These are phyloP conservation scores for Russula foetens DNA, from an alignment of 768 basidiomycete species.

Conservation along the genomic window DNA sequence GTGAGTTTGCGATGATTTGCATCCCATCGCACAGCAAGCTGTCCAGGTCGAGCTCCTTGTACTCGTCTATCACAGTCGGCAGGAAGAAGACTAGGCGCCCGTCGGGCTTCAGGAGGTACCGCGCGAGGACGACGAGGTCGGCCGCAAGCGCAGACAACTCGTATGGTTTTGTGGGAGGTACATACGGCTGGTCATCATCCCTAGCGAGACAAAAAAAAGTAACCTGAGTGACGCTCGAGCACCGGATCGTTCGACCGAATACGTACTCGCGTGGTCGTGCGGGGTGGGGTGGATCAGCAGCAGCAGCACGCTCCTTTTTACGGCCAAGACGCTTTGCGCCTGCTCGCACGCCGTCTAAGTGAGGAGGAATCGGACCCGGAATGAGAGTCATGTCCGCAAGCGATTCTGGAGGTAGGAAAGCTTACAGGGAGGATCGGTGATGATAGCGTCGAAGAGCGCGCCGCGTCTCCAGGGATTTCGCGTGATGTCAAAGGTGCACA, in stretches of 20 bases:
- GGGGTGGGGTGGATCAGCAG: constrained; percentile 24
- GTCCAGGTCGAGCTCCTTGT: constrained; percentile 79
- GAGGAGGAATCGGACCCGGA: background rate
- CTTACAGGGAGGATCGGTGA: constrained; percentile 93
- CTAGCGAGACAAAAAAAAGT: constrained; percentile 23
- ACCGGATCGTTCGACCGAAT: background rate
- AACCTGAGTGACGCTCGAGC: background rate
- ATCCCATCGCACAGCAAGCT: constrained; percentile 78
- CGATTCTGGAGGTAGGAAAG: background rate
- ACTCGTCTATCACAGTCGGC: constrained; percentile 87
- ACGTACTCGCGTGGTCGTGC: constrained; percentile 32
- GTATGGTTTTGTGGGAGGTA: constrained; percentile 89
- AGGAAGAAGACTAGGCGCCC: constrained; percentile 95
- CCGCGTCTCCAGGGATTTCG: constrained; percentile 84
- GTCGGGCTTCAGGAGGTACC: constrained; percentile 75
- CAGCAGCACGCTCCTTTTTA: constrained; percentile 39
- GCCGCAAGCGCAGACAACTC: constrained; percentile 76
- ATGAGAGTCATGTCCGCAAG: background rate
- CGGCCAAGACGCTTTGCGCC: constrained; percentile 78
- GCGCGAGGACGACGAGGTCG: constrained; percentile 75
- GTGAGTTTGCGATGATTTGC: constrained; percentile 78
- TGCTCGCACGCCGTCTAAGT: constrained; percentile 84
- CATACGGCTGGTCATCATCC: constrained; percentile 59
- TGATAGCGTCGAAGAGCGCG: constrained; percentile 84
- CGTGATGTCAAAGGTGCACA: constrained; percentile 91